A percentile compares a stretch with the other conserved stretches of the same genome.
phyloP scores from a whole-genome alignment of 2,329 filamentous ascomycete species.

The Talaromyces sp. region DNA sequence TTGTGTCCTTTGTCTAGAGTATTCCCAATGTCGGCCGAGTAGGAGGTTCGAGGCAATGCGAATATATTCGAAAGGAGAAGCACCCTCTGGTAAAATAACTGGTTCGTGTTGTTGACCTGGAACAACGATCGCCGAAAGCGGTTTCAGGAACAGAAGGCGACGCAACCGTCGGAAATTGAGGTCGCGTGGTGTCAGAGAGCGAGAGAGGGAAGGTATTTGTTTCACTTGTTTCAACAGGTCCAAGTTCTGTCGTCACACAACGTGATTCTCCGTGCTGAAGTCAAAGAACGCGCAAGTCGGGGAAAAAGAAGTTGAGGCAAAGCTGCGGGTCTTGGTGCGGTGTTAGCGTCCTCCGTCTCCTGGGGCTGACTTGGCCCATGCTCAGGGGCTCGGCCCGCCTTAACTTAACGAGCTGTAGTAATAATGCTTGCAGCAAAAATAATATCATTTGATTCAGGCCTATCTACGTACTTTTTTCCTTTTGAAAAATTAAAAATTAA shows the following conservation, averaged over 20 bases:
- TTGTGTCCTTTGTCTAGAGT: background rate
- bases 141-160: background rate
- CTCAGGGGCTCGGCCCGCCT: constrained; percentile 1
- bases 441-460: too few species aligned
- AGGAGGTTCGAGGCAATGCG: background rate
- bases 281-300: background rate
- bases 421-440: too few species aligned
- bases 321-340: background rate
- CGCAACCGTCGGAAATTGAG: background rate
- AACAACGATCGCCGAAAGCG: background rate
- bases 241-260: background rate
- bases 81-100: background rate
- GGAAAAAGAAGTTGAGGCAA: background rate
- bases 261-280: background rate
- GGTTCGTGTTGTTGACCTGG: background rate
- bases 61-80: background rate
- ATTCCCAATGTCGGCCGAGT: background rate
- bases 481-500: background rate
- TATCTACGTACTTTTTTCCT: background rate
- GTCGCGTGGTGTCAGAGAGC: background rate
- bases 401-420: background rate
- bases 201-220: background rate
- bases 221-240: background rate
- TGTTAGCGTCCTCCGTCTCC: background rate
- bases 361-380: background rate